A percentile compares a stretch with the other conserved stretches of the same genome.
Evolutionary conservation across 768 basidiomycete species (phyloP).

Genomic region (Agaricus blazei): DNA sequence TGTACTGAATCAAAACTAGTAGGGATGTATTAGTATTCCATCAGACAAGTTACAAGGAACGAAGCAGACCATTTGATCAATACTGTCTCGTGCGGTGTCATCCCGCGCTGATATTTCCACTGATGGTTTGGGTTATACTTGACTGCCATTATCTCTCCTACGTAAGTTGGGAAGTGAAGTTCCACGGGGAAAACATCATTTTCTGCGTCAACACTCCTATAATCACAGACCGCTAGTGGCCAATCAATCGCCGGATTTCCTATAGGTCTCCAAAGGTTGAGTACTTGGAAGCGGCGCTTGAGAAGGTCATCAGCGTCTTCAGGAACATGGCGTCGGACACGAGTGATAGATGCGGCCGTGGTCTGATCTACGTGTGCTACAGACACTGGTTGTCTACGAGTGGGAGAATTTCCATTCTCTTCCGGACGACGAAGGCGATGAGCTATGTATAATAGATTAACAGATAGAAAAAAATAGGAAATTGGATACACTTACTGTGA

Average conservation of each 20-base stretch:
- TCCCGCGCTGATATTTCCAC: conserved; percentile 46
- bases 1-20: conserved; percentile 23
- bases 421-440: conserved; percentile 14
- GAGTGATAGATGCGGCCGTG: conserved; percentile 23
- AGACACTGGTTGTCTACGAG: conserved; percentile 15
- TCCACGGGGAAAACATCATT: conserved; percentile 39
- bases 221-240: conserved; percentile 39
- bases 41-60: neutral
- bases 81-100: conserved; percentile 43
- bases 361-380: conserved; percentile 39
- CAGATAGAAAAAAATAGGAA: too few relatives aligned
- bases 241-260: conserved; percentile 29
- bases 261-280: conserved; percentile 46
- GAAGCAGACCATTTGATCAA: conserved; percentile 47
- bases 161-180: conserved; percentile 41
- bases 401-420: conserved; percentile 6
- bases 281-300: conserved; percentile 36
- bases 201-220: conserved; percentile 30
- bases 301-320: conserved; percentile 29
- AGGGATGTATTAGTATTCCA: too few relatives aligned
- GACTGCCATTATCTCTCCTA: conserved; percentile 47
- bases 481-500: too few relatives aligned
- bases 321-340: conserved; percentile 34
- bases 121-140: conserved; percentile 39
- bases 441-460: conserved; percentile 15